Evolutionary conservation across 192 early-diverging fungal genomes (phyloP).

Genomic region (Irineochytrium annulatum): DNA sequence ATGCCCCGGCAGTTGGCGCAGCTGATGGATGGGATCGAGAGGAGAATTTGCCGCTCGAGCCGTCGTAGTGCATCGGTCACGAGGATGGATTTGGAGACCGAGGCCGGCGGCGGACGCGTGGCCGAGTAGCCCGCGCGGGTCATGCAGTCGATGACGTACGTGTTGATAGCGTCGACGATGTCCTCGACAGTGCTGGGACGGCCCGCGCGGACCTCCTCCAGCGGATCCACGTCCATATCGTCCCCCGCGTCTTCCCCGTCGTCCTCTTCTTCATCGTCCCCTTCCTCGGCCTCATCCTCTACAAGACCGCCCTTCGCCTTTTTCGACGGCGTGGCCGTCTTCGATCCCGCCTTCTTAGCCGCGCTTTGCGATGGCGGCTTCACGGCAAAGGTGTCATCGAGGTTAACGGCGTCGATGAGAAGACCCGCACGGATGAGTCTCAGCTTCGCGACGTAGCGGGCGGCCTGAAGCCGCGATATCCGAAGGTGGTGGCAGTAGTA

Average conservation of each 20-base stretch:
- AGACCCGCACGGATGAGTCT: slow-evolving; percentile 82
- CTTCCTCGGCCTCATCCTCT: slow-evolving; percentile 37
- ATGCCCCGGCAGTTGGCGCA: slow-evolving; percentile 48
- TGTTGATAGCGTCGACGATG: slow-evolving; percentile 60
- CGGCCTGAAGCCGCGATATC: slow-evolving; percentile 55
- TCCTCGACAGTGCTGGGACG: slow-evolving; percentile 36
- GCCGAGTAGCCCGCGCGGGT: slow-evolving; percentile 9
- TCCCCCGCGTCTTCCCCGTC: slow-evolving; percentile 38
- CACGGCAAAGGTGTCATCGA: slow-evolving; percentile 61
- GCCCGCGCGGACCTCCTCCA: slow-evolving; percentile 2
- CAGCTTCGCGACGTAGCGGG: slow-evolving; percentile 72
- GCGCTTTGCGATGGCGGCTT: slow-evolving; percentile 3
- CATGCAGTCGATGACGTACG: slow-evolving; percentile 51
- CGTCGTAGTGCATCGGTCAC: slow-evolving; percentile 42
- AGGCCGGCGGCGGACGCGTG: not conserved
- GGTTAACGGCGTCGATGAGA: slow-evolving; percentile 73
- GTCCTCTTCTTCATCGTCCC: slow-evolving; percentile 31
- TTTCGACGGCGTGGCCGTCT: not conserved
- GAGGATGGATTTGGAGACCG: slow-evolving; percentile 37
- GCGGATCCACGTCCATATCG: slow-evolving; percentile 29
- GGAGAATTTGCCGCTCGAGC: slow-evolving; percentile 47
- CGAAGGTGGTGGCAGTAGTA: slow-evolving; percentile 86
- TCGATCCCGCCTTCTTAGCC: not conserved
- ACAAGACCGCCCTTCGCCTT: slow-evolving; percentile 8
- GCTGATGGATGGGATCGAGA: slow-evolving; percentile 27